Base-by-base conservation (phyloP, 805 yeast species). In the Ogataea siamensis region DNA sequence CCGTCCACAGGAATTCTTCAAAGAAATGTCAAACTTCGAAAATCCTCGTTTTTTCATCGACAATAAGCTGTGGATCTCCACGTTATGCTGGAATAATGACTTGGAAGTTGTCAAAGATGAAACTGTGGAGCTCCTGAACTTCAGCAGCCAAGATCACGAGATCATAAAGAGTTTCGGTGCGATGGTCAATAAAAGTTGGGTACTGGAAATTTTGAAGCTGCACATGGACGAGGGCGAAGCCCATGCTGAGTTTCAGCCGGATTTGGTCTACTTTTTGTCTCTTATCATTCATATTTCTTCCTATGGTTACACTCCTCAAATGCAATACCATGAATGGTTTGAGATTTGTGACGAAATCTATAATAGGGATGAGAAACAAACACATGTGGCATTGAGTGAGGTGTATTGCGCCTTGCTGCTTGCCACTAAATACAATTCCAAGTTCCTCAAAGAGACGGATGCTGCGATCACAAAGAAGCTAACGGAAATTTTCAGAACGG, bases 331-430 rank as follows among this genome's bases (percentile, higher is more conserved):
- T 1, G 86, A 85, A 5, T 50, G 85, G 7, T 53, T 83, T 16
- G 70, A 64, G 0, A 47, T 80, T 1, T 62, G 83, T 13, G 62
- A 63, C 5, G 68, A 64, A 5, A 55, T 71, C 6, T 86, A 82
- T 52, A 74, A 74, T 10, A 67, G 71, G 19, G 80, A 78, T 40
- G 95, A 87, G 41, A 83, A 82, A 50, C 76, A 87, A 11, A 66
- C 83, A 2, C 94, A 89, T 55, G 78, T 93, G 19, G 79, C 83
- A 8, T 68, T 74, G 1, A 76, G 87, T 39, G 97, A 89, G 57
- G 57, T 86, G 2, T 62, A 80, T 19, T 71, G 80, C 12, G 94
- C 89, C 2, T 49, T 87, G 5, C 54, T 85, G 13, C 53, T 76
- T 5, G 70, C 78, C 2, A 64, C 78, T 5, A 66, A 76, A n/a